Percentiles rank a stretch among this genome's conserved stretches.
These are phyloP conservation scores for Suillus alpinus DNA, from an alignment of 768 basidiomycete genomes.

Conservation along the genomic window DNA sequence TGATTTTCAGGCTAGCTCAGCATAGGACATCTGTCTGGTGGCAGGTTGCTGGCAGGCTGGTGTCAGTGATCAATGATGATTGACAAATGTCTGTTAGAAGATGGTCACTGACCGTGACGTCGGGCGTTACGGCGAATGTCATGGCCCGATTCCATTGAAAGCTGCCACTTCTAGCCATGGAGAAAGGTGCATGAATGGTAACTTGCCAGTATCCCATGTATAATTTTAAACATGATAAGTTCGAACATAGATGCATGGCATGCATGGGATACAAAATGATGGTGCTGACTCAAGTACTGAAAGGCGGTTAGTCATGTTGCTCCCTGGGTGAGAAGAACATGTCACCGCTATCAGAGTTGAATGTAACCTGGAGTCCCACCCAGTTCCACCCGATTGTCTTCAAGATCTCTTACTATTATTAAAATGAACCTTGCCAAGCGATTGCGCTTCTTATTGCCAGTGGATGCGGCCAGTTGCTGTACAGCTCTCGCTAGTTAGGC, in stretches of 20 bases:
- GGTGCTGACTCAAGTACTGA: background rate
- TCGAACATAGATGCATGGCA: background rate
- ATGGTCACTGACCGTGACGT: no score
- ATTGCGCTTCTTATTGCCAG: background rate
- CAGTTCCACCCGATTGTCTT: background rate
- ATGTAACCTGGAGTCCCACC: no score
- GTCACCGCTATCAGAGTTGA: background rate
- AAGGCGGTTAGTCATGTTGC: background rate
- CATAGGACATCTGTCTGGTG: background rate
- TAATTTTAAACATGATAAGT: slow-evolving; percentile 1
- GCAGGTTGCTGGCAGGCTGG: background rate
- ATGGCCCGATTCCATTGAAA: background rate
- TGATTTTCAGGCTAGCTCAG: background rate
- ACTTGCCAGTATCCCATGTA: background rate
- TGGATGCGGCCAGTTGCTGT: background rate
- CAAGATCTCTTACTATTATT: background rate
- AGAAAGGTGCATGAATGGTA: background rate
- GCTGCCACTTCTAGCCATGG: background rate
- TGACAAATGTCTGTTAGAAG: no score
- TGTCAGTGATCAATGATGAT: background rate
- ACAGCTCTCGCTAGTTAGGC: background rate
- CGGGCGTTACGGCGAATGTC: background rate
- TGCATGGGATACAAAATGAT: background rate
- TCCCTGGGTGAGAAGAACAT: background rate
- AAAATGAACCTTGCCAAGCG: background rate